phyloP scores from a whole-genome alignment of 108 stramenopile genomes.

The Skeletonema costatum region DNA sequence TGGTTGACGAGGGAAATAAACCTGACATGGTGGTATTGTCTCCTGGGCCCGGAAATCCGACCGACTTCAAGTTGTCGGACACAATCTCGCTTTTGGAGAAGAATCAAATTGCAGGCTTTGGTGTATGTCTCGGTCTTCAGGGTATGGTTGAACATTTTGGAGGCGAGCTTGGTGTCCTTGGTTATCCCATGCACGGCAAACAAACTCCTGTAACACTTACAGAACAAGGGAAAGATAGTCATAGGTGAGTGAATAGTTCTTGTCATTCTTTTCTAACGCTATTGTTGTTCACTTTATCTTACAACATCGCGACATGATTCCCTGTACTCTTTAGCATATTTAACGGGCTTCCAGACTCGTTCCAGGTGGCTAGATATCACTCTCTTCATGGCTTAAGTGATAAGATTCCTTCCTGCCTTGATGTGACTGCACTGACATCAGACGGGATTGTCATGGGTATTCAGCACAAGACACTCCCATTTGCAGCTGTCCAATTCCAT shows the following conservation, averaged over 20 bases:
- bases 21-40: slow-evolving; percentile 94
- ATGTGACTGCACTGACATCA: slow-evolving; percentile 90
- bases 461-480: slow-evolving; percentile 91
- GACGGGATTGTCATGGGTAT: slow-evolving; percentile 97
- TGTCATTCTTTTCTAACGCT: slow-evolving; percentile 5
- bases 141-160: slow-evolving; percentile 98
- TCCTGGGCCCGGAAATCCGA: slow-evolving; percentile 97
- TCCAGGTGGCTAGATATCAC: slow-evolving; percentile 97
- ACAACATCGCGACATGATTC: not conserved
- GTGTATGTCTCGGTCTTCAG: slow-evolving; percentile 97
- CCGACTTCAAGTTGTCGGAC: slow-evolving; percentile 89
- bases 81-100: slow-evolving; percentile 82
- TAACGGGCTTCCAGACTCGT: slow-evolving; percentile 83
- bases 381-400: slow-evolving; percentile 91
- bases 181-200: slow-evolving; percentile 98
- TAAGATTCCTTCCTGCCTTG: slow-evolving; percentile 76
- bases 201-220: slow-evolving; percentile 85
- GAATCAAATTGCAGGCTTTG: slow-evolving; percentile 91
- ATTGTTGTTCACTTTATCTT: not conserved
- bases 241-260: slow-evolving; percentile 43
- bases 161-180: slow-evolving; percentile 88
- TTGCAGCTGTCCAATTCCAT: slow-evolving; percentile 99
- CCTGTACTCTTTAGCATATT: slow-evolving; percentile 68
- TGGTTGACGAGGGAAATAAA: slow-evolving; percentile 76
- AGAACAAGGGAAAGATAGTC: slow-evolving; percentile 52